Evolutionary conservation across 164 flowering plant species (phyloP), one percentile per base, ranked within the genome.

Genomic region (Umbilicus rupestris): DNA sequence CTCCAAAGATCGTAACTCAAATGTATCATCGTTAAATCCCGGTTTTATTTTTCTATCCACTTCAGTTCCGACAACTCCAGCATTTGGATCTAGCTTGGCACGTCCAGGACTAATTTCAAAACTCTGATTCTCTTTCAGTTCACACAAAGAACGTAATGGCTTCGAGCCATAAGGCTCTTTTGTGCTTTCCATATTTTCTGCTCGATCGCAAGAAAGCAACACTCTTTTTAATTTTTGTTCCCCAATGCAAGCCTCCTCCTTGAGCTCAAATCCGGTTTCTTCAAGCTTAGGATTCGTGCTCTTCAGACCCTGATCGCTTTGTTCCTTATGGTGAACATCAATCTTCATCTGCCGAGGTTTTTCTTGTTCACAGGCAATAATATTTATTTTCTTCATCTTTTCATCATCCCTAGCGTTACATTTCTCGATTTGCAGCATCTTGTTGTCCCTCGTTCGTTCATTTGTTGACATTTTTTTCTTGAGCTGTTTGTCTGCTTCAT

Each of bases 141-240:
- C 15, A 52, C 3, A 52, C 12, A 52, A 52, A 9, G 30, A 52
- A 52, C 15, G 6, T 8, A 26, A 22, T 12, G 58, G 58, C 58
- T 52, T 52, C n/a, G n/a, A n/a, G n/a, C n/a, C 58, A 52, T 22
- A 52, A 52, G 58, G 14, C 58, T 24, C 30, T 52, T 52, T 26
- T 8, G 24, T 0, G 24, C 58, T 52, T 24, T 22, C 5, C 28
- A 0, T 30, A 52, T 9, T 52, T 10, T 52, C 58, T 22, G 6
- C 28, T 52, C 30, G 11, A 26, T 52, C 58, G 10, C 58, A 52
- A 52, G 58, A 2, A 11, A 52, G 9, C 4, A 16, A 52, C 58
- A 11, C 1, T 52, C 31, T 16, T 52, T 24, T 52, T 6, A 52
- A 52, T 3, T 52, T 24, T 24, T 24, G 29, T 52, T 41, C 44